Evolutionary conservation across 768 basidiomycete species (phyloP).

Genomic region (Rickenella mellea): DNA sequence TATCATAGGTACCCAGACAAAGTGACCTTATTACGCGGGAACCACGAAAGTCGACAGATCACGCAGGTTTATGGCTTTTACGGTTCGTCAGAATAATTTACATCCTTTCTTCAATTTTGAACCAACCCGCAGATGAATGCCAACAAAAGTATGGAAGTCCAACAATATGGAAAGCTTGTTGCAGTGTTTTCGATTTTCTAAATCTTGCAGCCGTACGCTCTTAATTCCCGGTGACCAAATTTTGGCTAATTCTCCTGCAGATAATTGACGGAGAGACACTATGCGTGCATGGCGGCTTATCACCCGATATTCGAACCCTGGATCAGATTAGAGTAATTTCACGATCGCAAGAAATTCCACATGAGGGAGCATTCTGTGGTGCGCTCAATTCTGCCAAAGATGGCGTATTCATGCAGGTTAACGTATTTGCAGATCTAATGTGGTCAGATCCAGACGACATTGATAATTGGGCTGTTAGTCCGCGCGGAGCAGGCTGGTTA

Average conservation of each 20-base stretch:
- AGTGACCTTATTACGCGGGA: slow-evolving; percentile 85
- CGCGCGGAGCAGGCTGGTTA: slow-evolving; percentile 92
- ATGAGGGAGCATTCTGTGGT: slow-evolving; percentile 98
- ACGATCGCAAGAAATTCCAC: slow-evolving; percentile 94
- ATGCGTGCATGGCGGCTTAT: slow-evolving; percentile 94
- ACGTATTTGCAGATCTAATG: slow-evolving; percentile 65
- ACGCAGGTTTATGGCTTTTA: slow-evolving; percentile 99
- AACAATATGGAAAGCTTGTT: slow-evolving; percentile 95
- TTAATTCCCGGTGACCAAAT: not conserved
- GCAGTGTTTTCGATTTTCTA: slow-evolving; percentile 91
- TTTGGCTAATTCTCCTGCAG: slow-evolving; percentile 26
- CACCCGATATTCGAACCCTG: slow-evolving; percentile 89
- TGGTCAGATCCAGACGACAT: slow-evolving; percentile 97
- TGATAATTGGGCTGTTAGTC: slow-evolving; percentile 94
- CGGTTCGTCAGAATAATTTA: slow-evolving; percentile 41
- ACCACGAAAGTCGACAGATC: slow-evolving; percentile 95
- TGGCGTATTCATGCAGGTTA: slow-evolving; percentile 2
- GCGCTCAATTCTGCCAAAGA: slow-evolving; percentile 12
- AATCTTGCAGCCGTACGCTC: slow-evolving; percentile 82
- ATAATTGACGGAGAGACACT: slow-evolving; percentile 90
- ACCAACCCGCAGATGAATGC: slow-evolving; percentile 65
- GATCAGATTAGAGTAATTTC: slow-evolving; percentile 92
- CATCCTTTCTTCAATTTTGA: not conserved
- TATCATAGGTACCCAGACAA: slow-evolving; percentile 75
- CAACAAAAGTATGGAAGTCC: slow-evolving; percentile 97